Evolutionary conservation across 768 basidiomycete species (phyloP).

Genomic region (Pisolithus albus): DNA sequence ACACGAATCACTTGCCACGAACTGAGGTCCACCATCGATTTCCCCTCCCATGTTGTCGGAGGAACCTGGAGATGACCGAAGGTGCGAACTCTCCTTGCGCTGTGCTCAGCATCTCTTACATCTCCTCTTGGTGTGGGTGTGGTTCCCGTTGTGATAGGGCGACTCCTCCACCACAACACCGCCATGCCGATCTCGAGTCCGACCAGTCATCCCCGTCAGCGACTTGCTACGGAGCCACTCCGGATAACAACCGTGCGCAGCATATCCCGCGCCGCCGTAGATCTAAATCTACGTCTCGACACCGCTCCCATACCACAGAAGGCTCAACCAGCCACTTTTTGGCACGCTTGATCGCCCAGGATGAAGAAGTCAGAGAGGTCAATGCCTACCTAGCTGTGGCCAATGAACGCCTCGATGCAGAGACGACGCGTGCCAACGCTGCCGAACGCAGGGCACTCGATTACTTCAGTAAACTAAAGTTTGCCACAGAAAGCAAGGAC

Average conservation of each 20-base stretch:
- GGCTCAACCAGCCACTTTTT: conserved; percentile 26
- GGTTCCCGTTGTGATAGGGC: conserved; percentile 10
- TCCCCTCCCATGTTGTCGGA: conserved; percentile 21
- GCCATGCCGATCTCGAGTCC: conserved; percentile 24
- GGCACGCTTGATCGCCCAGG: conserved; percentile 22
- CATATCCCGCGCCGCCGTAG: background rate
- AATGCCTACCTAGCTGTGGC: conserved; percentile 21
- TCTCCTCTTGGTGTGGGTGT: background rate
- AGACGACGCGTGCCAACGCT: conserved; percentile 36
- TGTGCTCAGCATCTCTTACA: background rate
- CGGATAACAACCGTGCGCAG: background rate
- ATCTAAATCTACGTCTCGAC: conserved; percentile 22
- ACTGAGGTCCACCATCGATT: background rate
- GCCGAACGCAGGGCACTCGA: conserved; percentile 44
- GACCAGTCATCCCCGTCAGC: conserved; percentile 22
- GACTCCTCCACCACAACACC: conserved; percentile 21
- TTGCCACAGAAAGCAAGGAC: conserved; percentile 34
- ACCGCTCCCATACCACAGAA: conserved; percentile 22
- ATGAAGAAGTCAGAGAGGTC: conserved; percentile 27
- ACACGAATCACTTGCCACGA: too few relatives aligned
- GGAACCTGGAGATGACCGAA: conserved; percentile 25
- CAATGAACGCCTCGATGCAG: conserved; percentile 32
- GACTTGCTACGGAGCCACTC: conserved; percentile 8
- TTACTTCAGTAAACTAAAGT: conserved; percentile 35
- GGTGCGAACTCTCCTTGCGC: conserved; percentile 10